phyloP scores from a whole-genome alignment of 179 eudicot species.

The Corrigiola litoralis region DNA sequence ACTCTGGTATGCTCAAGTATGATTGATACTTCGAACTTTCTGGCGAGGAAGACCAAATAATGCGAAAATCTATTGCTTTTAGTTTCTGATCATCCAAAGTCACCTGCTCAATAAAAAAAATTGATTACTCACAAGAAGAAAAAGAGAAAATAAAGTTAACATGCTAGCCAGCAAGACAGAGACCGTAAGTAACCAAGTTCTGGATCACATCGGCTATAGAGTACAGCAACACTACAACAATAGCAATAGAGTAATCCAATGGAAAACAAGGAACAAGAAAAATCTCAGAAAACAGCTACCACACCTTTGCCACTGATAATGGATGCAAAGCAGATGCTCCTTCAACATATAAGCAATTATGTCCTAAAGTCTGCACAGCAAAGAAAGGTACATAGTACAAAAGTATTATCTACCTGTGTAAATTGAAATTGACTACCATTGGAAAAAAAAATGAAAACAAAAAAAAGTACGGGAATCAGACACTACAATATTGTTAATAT shows the following conservation, averaged over 20 bases:
- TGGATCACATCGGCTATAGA: too few species aligned
- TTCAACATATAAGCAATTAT: conserved; percentile 61
- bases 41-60: conserved; percentile 83
- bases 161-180: background rate
- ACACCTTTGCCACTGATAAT: conserved; percentile 86
- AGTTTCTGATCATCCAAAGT: conserved; percentile 56
- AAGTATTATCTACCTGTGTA: background rate
- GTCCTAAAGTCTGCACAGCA: conserved; percentile 46
- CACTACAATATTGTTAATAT: conserved; percentile 69
- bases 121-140: background rate
- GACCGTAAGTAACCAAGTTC: background rate
- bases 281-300: conserved; percentile 1
- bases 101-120: conserved; percentile 44
- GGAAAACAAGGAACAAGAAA: background rate
- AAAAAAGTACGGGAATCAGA: background rate
- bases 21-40: conserved; percentile 55
- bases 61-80: conserved; percentile 53
- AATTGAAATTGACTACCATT: background rate
- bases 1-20: conserved; percentile 74
- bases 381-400: conserved; percentile 18
- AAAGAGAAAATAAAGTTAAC: background rate
- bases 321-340: conserved; percentile 85
- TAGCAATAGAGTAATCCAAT: background rate
- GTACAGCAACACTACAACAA: background rate
- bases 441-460: background rate